A percentile compares a stretch with the other conserved stretches of the same genome.
phyloP scores from a whole-genome alignment of 2,329 filamentous ascomycete genomes.

The Capronia epimyces region DNA sequence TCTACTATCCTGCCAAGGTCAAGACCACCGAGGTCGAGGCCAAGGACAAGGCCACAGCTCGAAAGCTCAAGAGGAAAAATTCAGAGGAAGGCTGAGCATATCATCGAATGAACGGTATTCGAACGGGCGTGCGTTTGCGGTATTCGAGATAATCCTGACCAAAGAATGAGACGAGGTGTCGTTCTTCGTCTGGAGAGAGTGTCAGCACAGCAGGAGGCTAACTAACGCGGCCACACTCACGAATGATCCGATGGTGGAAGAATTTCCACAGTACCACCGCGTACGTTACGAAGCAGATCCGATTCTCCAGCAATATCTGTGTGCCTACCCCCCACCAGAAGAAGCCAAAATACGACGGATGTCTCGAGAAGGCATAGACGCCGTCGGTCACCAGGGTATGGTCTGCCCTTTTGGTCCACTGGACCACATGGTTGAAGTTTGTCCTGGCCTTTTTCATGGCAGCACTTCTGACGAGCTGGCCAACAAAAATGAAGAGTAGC shows the following conservation, averaged over 20 bases:
- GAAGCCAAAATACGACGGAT: constrained; percentile 95
- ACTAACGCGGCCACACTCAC: constrained; percentile 41
- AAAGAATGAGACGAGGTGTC: constrained; percentile 73
- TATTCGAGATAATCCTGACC: constrained; percentile 74
- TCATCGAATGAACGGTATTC: constrained; percentile 69
- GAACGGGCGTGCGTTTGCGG: constrained; percentile 62
- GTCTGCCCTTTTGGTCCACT: constrained; percentile 59
- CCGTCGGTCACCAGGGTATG: constrained; percentile 81
- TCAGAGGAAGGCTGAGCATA: constrained; percentile 3
- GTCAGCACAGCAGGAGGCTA: constrained; percentile 15
- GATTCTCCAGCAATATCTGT: constrained; percentile 82
- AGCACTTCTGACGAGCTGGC: constrained; percentile 69
- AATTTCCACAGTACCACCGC: constrained; percentile 75
- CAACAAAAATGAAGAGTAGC: constrained; percentile 57
- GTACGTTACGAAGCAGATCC: constrained; percentile 70
- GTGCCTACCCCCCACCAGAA: constrained; percentile 98
- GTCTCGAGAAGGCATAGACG: constrained; percentile 68
- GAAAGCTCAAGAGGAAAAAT: constrained; percentile 14
- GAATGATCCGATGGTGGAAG: constrained; percentile 65
- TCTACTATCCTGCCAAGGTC: constrained; percentile 21
- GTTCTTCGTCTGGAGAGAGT: constrained; percentile 63
- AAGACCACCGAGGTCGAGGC: constrained; percentile 4
- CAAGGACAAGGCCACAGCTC: no score
- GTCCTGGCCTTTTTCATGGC: constrained; percentile 86
- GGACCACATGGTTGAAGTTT: constrained; percentile 82